Percentiles rank a stretch among this genome's conserved stretches.
Conservation (phyloP, 441 rosid genomes). For the Adansonia rubrostipa region DNA sequence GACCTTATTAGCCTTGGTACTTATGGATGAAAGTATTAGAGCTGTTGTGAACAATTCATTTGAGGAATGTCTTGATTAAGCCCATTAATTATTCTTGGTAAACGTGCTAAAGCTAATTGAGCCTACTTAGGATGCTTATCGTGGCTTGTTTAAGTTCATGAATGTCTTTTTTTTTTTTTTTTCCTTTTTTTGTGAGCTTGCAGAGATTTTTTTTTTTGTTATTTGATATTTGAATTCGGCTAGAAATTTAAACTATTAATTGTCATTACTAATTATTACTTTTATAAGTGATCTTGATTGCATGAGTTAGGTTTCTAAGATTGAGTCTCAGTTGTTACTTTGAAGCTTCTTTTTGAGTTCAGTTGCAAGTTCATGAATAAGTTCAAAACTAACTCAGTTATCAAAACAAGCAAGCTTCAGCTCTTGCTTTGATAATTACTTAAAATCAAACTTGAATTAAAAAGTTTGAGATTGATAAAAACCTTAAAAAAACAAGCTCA, state of each 20-base stretch:
- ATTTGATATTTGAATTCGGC: background rate
- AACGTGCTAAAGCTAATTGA: slow-evolving; percentile 3
- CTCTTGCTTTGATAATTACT: background rate
- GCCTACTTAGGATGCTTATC: background rate
- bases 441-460: background rate
- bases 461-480: background rate
- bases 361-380: background rate
- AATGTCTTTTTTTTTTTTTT: background rate
- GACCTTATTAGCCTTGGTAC: background rate
- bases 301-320: background rate
- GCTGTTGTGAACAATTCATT: slow-evolving; percentile 1
- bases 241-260: background rate
- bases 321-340: background rate
- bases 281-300: background rate
- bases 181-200: background rate
- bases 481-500: background rate
- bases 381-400: background rate
- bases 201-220: background rate
- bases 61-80: slow-evolving; percentile 1
- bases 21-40: background rate
- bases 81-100: background rate
- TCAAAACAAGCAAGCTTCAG: background rate
- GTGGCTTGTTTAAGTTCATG: background rate
- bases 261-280: slow-evolving; percentile 6
- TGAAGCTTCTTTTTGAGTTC: slow-evolving; percentile 1